Conservation (phyloP, 2,329 filamentous ascomycete species). For the Arthrinium phaeospermum region DNA sequence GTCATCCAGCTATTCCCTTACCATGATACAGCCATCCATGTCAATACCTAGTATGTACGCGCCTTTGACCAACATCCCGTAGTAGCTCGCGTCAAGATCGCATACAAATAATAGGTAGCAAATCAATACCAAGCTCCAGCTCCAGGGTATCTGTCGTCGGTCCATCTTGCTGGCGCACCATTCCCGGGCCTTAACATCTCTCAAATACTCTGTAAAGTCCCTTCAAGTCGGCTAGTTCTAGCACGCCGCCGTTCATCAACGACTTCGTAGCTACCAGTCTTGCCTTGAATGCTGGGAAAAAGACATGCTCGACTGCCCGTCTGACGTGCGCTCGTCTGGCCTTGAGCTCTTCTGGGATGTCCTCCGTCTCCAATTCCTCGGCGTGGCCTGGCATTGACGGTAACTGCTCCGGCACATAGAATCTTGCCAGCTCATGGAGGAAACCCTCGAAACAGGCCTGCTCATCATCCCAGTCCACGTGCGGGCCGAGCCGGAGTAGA, state of each 20-base stretch:
- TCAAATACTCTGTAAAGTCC: constrained; percentile 95
- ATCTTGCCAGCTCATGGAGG: constrained; percentile 83
- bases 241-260: constrained; percentile 73
- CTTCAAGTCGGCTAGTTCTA: constrained; percentile 91
- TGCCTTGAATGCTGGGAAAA: constrained; percentile 89
- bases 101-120: neutral
- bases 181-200: constrained; percentile 68
- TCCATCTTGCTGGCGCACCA: neutral
- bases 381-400: constrained; percentile 51
- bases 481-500: constrained; percentile 83
- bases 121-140: constrained; percentile 16
- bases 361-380: constrained; percentile 43
- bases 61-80: neutral
- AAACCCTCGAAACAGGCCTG: constrained; percentile 86
- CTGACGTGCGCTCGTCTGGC: constrained; percentile 72
- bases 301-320: constrained; percentile 78
- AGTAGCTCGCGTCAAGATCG: constrained; percentile 9
- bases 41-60: neutral
- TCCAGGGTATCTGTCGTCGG: constrained; percentile 5
- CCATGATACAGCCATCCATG: neutral
- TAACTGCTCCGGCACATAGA: constrained; percentile 88
- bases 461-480: constrained; percentile 86
- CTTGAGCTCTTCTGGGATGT: constrained; percentile 55
- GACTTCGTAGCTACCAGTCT: constrained; percentile 81
- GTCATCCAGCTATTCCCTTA: neutral